Conservation (phyloP, 1,284 basidiomycete species). For the Trichosporon ovoides region DNA sequence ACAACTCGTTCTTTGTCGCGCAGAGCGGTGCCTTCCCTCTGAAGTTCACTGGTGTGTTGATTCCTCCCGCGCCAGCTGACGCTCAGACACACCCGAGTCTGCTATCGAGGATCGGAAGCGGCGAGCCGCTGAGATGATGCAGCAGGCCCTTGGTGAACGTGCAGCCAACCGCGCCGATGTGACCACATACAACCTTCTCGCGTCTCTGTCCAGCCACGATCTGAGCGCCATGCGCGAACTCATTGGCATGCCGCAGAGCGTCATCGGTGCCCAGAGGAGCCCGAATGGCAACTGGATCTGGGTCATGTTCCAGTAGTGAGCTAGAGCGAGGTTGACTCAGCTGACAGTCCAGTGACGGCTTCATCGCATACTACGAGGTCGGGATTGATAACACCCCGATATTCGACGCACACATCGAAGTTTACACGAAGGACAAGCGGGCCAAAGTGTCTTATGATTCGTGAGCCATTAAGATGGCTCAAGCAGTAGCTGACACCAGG, state of each 20-base stretch:
- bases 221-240: constrained; percentile 50
- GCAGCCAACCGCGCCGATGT: constrained; percentile 27
- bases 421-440: constrained; percentile 46
- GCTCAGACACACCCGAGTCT: constrained; percentile 36
- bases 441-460: constrained; percentile 49
- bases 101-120: constrained; percentile 22
- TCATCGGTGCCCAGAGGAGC: constrained; percentile 29
- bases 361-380: constrained; percentile 44
- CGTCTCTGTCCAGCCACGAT: constrained; percentile 46
- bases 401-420: constrained; percentile 51
- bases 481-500: constrained; percentile 15
- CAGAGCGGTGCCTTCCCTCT: constrained; percentile 16
- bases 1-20: constrained; percentile 45
- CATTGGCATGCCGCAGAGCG: constrained; percentile 41
- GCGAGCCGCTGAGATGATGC: constrained; percentile 15
- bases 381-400: constrained; percentile 47
- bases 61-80: constrained; percentile 21
- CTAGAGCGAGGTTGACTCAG: not conserved
- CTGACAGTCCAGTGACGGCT: constrained; percentile 22
- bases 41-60: constrained; percentile 9
- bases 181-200: constrained; percentile 40
- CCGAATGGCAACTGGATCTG: constrained; percentile 12
- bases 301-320: constrained; percentile 18
- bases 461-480: constrained; percentile 22
- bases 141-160: constrained; percentile 28